Conservation (phyloP, 2,329 filamentous ascomycete genomes). For the Xylaria sp. region DNA sequence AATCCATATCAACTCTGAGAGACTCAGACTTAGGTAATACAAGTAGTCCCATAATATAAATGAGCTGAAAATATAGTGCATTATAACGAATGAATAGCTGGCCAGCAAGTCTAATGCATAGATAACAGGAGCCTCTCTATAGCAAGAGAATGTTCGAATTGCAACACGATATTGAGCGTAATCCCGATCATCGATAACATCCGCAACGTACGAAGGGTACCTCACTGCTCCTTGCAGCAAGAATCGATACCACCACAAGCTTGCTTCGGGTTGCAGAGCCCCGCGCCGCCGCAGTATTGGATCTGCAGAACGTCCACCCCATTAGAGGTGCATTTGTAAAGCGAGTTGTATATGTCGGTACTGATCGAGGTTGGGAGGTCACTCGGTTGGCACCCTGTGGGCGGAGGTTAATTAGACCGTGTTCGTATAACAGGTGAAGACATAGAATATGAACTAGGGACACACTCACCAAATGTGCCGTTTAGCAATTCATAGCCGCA, state of each 20-base stretch:
- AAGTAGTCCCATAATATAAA: too few species aligned
- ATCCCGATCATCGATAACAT: neutral
- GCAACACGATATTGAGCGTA: neutral
- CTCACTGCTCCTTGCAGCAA: neutral
- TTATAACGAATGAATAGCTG: conserved; percentile 19
- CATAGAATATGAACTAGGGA: neutral
- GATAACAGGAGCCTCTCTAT: neutral
- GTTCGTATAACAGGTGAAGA: neutral
- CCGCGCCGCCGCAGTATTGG: neutral
- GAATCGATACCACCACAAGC: neutral
- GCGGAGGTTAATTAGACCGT: neutral
- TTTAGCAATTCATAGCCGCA: conserved; percentile 5
- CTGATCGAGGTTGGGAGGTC: neutral
- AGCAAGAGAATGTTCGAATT: too few species aligned
- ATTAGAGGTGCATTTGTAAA: neutral
- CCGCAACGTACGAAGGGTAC: neutral
- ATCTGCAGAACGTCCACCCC: neutral
- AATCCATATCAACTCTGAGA: too few species aligned
- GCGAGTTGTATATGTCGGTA: neutral
- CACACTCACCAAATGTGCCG: neutral
- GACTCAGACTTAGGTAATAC: too few species aligned
- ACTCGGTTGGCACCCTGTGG: neutral
- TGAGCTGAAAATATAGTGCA: neutral
- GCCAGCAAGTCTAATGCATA: conserved; percentile 11
- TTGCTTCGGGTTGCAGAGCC: neutral